A percentile compares a stretch with the other conserved stretches of the same genome.
These are phyloP conservation scores for Hondaea fermentalgiana DNA, from an alignment of 108 stramenopile species.

Conservation along the genomic window DNA sequence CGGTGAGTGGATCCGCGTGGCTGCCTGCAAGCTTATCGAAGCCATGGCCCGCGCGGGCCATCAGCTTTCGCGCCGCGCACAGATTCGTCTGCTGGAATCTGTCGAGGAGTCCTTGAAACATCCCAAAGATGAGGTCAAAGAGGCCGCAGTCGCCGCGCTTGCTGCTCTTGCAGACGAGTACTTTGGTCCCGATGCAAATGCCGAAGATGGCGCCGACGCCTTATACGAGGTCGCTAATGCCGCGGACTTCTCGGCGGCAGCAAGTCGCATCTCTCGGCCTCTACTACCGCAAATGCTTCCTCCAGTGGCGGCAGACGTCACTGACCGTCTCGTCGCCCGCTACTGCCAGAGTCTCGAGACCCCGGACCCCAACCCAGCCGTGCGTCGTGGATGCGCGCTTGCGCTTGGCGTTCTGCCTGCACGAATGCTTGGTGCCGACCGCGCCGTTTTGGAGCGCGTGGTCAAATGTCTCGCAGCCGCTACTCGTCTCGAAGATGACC, in stretches of 20 bases:
- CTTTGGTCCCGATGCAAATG: not conserved
- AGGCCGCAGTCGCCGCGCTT: constrained; percentile 64
- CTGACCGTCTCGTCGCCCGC: constrained; percentile 62
- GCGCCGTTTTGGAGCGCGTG: constrained; percentile 45
- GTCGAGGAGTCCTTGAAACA: constrained; percentile 80
- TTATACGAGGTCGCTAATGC: constrained; percentile 68
- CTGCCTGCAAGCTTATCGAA: constrained; percentile 81
- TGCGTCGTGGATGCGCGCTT: constrained; percentile 76
- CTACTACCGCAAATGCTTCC: not conserved
- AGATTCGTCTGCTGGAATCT: constrained; percentile 78
- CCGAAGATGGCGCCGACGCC: not conserved
- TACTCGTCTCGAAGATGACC: constrained; percentile 59
- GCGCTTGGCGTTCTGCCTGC: constrained; percentile 78
- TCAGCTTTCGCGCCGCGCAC: constrained; percentile 62
- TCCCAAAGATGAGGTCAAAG: constrained; percentile 79
- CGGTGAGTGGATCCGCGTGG: constrained; percentile 82
- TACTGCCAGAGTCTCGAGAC: constrained; percentile 62
- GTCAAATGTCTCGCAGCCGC: constrained; percentile 47
- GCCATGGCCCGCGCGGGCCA: constrained; percentile 62
- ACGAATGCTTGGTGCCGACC: constrained; percentile 63
- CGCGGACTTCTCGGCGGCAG: not conserved
- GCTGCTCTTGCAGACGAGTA: constrained; percentile 45
- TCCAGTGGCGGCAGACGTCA: not conserved
- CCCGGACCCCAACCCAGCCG: constrained; percentile 80
- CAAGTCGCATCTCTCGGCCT: not conserved